Percentiles rank a stretch among this genome's conserved stretches.
These are phyloP conservation scores for Paragyromitra xinjiangensis DNA, from an alignment of 495 filamentous ascomycete species.

Conservation along the genomic window DNA sequence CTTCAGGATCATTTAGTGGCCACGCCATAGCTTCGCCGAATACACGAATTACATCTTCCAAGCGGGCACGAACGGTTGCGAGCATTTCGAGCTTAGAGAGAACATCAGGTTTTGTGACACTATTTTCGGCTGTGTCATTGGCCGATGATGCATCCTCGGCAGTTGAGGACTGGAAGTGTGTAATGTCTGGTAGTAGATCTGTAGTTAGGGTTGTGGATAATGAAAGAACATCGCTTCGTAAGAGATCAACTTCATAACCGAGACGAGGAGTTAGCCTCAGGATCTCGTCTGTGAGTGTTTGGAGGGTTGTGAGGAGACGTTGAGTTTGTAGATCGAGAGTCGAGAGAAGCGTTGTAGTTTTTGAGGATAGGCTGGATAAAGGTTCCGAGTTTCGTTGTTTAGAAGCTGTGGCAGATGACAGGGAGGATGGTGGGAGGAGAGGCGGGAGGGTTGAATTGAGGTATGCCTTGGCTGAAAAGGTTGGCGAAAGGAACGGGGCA, in stretches of 20 bases:
- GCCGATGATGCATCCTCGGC: constrained; percentile 44
- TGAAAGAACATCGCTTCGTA: constrained; percentile 85
- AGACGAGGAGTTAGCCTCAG: constrained; percentile 83
- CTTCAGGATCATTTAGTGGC: constrained; percentile 71
- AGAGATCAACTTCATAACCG: constrained; percentile 92
- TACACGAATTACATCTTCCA: constrained; percentile 84
- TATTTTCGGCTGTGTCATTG: constrained; percentile 17
- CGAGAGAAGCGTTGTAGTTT: constrained; percentile 83
- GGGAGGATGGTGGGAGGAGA: constrained; percentile 62
- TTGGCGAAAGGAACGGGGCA: constrained; percentile 72
- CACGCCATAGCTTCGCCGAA: constrained; percentile 96
- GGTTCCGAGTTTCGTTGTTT: constrained; percentile 63
- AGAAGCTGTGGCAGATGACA: constrained; percentile 53
- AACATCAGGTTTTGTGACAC: constrained; percentile 68
- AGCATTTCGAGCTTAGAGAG: constrained; percentile 83
- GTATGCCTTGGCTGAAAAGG: constrained; percentile 82
- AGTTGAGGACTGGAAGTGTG: constrained; percentile 54
- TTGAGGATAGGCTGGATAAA: constrained; percentile 77
- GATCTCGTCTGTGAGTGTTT: constrained; percentile 92
- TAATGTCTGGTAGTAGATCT: constrained; percentile 44
- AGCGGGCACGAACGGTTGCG: constrained; percentile 76
- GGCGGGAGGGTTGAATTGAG: constrained; percentile 78
- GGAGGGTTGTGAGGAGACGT: constrained; percentile 81
- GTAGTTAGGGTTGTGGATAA: constrained; percentile 68
- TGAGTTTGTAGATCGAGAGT: constrained; percentile 88